Base-by-base conservation (phyloP, 139 green algal species). In the Protoeuglena noctilucae region DNA sequence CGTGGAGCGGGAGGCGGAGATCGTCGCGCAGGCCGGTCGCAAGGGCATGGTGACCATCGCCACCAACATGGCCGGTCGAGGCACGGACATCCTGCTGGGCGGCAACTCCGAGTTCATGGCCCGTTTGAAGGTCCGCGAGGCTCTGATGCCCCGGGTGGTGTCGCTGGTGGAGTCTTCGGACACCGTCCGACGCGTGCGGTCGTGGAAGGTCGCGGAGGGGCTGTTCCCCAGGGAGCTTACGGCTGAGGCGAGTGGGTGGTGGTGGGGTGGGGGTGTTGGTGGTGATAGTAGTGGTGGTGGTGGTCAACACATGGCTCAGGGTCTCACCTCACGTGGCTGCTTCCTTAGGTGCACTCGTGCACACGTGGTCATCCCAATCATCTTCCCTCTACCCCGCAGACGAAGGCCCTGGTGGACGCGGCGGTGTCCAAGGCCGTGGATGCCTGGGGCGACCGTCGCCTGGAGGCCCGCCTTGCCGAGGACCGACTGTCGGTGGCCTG, bases 31-130 rank as follows among this genome's bases (percentile, higher is more conserved):
- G 69, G 69, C 56, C 25, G 87, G 88, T 1, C 79, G 86, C 21
- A 71, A 58, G 48, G 74, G 78, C 28, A 75, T 78, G 1, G 90
- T 96, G 2, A 98, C 88, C 26, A 94, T 97, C 28, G 84, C 88
- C 41, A 98, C 90, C 57, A 96, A 96, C 85, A 98, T 97, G 91
- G 90, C 91, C 9, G 91, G 89, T 2, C 70, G 91, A 27, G 91
- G 91, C 50, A 98, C 91, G 1, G 90, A 98, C 69, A 98, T 98
- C 68, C 67, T 97, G 53, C 75, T 98, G 50, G 91, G 89, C 1
- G 91, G 91, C 49, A 96, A 96, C 60, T 56, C 89, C 7, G 70
- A 80, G 54, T 79, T 68, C 64, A 79, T 79, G 72, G 74, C 49
- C 31, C 65, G 80, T 19, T 70, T 98, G 19, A 95, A 94, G 74